Evolutionary conservation across 148 eudicot species (phyloP), one percentile per base, ranked within the genome.

Genomic region (Amaranthus palmeri): DNA sequence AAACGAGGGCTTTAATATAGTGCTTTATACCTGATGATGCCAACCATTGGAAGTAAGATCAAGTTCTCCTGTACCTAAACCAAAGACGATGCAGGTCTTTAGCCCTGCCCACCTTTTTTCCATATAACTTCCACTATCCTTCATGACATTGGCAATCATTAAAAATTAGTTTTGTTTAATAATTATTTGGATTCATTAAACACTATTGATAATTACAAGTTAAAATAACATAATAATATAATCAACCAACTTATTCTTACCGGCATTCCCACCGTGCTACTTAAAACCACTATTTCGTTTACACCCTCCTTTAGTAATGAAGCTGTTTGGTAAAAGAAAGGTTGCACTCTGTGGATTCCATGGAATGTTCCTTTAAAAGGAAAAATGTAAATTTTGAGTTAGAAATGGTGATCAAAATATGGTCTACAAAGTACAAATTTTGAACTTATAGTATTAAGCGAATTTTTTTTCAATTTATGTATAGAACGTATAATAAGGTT

Each of bases 61-160:
- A 67, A 95, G 88, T 58, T 85, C 88, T 56, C 98, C 98, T 5
- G 91, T 73, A 74, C 75, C 92, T 58, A 95, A 58, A 63, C 98
- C 97, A 73, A 88, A 86, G 72, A 95, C 46, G 10, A 81, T 76
- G 8, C 84, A 41, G 13, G 77, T 75, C 61, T 85, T 79, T 10
- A 85, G 77, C 17, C 98, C 98, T 7, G 96, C 79, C 79, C 79
- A 85, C 71, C 97, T 85, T 67, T 83, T 84, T 79, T 95, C 97
- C 96, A 87, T 85, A 70, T 86, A 85, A 71, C 90, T 88, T 79
- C 98, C 98, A 64, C 96, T 86, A 67, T 95, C 88, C 97, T 88
- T 85, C 72, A 80, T 36, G 36, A 25, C 36, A 25, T 25, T 25
- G 36, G 36, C 36, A 25, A 25, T 8, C 54, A 65, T 45, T 3